Conservation (phyloP, 176 grass and related monocot genomes). For the Areca catechu region DNA sequence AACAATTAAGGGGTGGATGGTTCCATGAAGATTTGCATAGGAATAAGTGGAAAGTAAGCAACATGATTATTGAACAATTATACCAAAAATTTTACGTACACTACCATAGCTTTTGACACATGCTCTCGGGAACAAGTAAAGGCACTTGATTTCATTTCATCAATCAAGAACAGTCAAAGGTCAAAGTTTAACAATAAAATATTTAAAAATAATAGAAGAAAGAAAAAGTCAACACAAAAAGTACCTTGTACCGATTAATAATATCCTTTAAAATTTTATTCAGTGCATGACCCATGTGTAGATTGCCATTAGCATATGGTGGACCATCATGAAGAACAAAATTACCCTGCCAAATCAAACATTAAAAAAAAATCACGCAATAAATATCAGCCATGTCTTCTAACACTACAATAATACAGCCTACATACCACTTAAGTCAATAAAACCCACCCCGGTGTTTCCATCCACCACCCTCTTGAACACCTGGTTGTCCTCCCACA, state of each 20-base stretch:
- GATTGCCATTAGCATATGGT: slow-evolving; percentile 92
- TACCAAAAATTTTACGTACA: no score
- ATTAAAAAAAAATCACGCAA: slow-evolving; percentile 6
- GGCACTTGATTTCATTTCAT: no score
- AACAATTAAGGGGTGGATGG: no score
- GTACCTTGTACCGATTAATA: slow-evolving; percentile 98
- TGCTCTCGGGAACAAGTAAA: no score
- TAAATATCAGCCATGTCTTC: slow-evolving; percentile 1
- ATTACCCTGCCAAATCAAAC: slow-evolving; percentile 35
- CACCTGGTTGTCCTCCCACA: slow-evolving; percentile 94
- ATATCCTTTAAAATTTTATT: slow-evolving; percentile 98
- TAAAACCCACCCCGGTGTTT: slow-evolving; percentile 72
- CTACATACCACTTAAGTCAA: not conserved
- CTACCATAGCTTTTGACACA: no score
- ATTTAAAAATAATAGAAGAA: slow-evolving; percentile 10
- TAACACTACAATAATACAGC: no score
- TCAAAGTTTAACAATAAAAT: no score
- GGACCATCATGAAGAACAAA: slow-evolving; percentile 96
- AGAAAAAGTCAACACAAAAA: not conserved
- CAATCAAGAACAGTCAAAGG: no score
- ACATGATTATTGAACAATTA: no score
- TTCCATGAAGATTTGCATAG: no score
- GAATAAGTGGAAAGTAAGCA: no score
- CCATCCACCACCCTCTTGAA: slow-evolving; percentile 74
- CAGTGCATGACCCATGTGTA: slow-evolving; percentile 93